Percentiles rank a stretch among this genome's conserved stretches.
phyloP scores from a whole-genome alignment of 441 rosid genomes.

The Pelargonium australe region DNA sequence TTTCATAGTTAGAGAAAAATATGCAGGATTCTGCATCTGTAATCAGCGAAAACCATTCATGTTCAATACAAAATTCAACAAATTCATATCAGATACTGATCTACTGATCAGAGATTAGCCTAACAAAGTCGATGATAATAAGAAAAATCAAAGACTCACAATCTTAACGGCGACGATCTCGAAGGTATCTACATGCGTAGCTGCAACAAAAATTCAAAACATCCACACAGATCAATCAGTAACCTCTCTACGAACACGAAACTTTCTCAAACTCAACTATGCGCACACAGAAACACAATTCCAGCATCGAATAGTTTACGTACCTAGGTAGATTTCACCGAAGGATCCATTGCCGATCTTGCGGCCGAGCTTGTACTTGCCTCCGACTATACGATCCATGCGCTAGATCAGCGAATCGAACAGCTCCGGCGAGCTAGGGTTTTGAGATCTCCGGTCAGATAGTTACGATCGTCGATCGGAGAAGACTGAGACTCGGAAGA shows the following conservation, averaged over 20 bases:
- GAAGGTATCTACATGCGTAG: conserved; percentile 84
- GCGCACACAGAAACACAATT: not conserved
- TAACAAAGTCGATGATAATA: conserved; percentile 4
- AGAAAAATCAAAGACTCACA: conserved; percentile 41
- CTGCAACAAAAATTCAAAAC: conserved; percentile 32
- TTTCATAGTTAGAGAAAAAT: not conserved
- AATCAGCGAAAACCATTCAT: not conserved
- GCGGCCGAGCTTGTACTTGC: conserved; percentile 55
- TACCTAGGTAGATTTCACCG: conserved; percentile 47
- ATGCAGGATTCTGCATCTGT: not conserved
- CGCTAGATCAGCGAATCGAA: not conserved
- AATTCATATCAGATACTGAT: conserved; percentile 13
- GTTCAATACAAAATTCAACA: not conserved
- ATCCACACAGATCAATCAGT: conserved; percentile 9
- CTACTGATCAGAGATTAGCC: not conserved
- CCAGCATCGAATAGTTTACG: conserved; percentile 14
- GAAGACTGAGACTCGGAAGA: not conserved
- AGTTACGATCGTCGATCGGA: not conserved
- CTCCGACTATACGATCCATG: conserved; percentile 86
- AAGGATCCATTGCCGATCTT: conserved; percentile 47
- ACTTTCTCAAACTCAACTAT: not conserved
- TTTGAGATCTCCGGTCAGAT: not conserved
- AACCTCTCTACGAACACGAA: not conserved
- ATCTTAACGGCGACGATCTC: conserved; percentile 97
- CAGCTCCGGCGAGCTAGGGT: conserved; percentile 5